Evolutionary conservation across 2,329 filamentous ascomycete genomes (phyloP), one percentile per base, ranked within the genome.

Genomic region (Aspergillus sp.): DNA sequence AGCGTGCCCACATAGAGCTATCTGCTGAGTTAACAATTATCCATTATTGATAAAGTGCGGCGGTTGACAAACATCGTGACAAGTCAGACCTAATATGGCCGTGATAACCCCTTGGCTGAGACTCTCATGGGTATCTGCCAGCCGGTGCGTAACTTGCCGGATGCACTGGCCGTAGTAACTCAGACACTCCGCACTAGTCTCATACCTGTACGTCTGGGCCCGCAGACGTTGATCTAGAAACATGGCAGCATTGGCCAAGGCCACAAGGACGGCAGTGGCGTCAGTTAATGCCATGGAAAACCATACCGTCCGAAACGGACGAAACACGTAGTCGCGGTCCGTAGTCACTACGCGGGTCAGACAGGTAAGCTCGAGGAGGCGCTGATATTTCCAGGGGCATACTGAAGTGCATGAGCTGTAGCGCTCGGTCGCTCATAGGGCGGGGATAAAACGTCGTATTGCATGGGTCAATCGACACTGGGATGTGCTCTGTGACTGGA

Each of bases 261-360:
- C 65, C 28, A 70, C 54, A 12, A 62, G 63, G 36, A 69, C 65
- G n/a, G 69, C 69, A 45, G 63, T 69, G 32, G 25, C 17, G 57
- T 71, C 69, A 0, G 52, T 57, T 43, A 70, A 50, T 15, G 69
- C 65, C 68, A 71, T 67, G 5, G 63, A 61, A 36, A 70, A 71
- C 69, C 69, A 71, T 47, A 70, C 64, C 21, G 61, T 58, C n/a
- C 69, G 67, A 52, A 71, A 70, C 2, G 69, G 69, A 10, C 69
- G 67, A 48, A 67, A 70, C 4, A 67, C 59, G 43, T 68, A 65
- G n/a, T 66, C 67, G 39, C 21, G 39, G 50, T 58, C 56, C 13
- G 36, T 45, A 15, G 48, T 53, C 56, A 45, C 60, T 60, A 25
- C 10, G 3, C 5, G 9, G 6, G 25, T 32, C 19, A 45, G 10